Evolutionary conservation across 2,329 filamentous ascomycete genomes (phyloP), one percentile per base, ranked within the genome.

Genomic region (Aureobasidium sp.): DNA sequence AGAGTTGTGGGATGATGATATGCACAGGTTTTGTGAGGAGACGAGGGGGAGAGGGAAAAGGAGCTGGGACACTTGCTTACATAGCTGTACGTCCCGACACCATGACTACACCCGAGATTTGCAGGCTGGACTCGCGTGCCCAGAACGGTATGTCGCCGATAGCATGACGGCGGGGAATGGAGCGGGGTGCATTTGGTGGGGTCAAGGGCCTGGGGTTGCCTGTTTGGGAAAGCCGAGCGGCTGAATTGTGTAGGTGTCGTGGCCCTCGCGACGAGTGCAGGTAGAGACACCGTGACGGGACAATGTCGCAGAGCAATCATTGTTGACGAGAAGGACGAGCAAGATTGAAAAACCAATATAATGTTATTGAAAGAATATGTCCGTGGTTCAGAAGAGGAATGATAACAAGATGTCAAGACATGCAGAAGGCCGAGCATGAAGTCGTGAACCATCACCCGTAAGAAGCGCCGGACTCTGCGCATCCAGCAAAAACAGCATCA

Each of bases 141-240:
- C 19, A 37, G 54, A 37, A 31, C 29, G 42, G 54, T 12, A 58
- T 29, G n/a, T 35, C 7, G 11, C 52, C 39, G 52, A 56, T 27
- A 22, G 27, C 15, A 56, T 33, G 14, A 29, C 12, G 19, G 47
- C 17, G 33, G n/a, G 33, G 27, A 56, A 44, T 7, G 31, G 42
- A 60, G 57, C 48, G 57, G 45, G 57, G 48, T 60, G 45, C 45
- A 33, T 48, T 22, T 47, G 31, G 54, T n/a, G 35, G 57, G 39
- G 37, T 42, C 11, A 5, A 19, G 12, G 29, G 8, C 2, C 37
- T 44, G 27, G 52, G 12, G 14, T 27, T 42, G 45, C 57, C 57
- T 17, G 15, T 35, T 24, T 15, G 29, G 48, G 57, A 0, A 60
- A 58, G 3, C 54, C 54, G 54, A 47, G 42, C 54, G 54, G 54